Base-by-base conservation (phyloP, 768 basidiomycete genomes). In the Trametes gibbosa region DNA sequence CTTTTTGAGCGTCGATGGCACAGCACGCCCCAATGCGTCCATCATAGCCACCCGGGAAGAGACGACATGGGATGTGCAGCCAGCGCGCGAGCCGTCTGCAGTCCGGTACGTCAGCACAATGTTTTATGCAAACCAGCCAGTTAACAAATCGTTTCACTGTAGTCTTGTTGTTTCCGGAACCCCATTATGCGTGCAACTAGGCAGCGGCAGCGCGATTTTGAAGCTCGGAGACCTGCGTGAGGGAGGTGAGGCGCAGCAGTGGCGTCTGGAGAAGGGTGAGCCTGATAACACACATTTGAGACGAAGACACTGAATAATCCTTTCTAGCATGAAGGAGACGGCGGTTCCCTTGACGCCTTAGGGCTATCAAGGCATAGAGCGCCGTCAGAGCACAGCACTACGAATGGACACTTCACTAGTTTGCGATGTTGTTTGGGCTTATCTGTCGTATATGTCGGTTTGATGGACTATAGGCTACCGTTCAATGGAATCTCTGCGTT, bases 21-120 rank as follows among this genome's bases (percentile, higher is more conserved):
- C 68, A 3, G 50, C 61, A 5, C 39, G 52, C 6, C 37, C 46
- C 12, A 13, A 41, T 1, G 70, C 72, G 2, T 72, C 58, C n/a
- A 66, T 84, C 37, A 63, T 81, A 12, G 81, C 74, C 1, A 63
- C 64, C 3, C 47, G 69, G 0, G 65, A 71, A 0, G 77, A 77
- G 5, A 76, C 73, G 32, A 66, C 69, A 29, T 86, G 84, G 84
- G 72, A 80, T 61, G 74, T 85, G 63, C 77, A 77, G 72, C 74
- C 72, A 24, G 81, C 82, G 39, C 70, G 76, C 14, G 61, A 66
- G 12, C 62, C 70, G 0, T 68, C 72, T 4, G 65, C 67, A 0
- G 77, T 78, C 65, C 73, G 84, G 84, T 83, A 17, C 23, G 79
- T 64, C 13, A 23, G 4, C 29, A 1, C 6, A 6, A 25, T 10